Conservation (phyloP, 2,329 filamentous ascomycete species). For the Alternaria ethzedia region DNA sequence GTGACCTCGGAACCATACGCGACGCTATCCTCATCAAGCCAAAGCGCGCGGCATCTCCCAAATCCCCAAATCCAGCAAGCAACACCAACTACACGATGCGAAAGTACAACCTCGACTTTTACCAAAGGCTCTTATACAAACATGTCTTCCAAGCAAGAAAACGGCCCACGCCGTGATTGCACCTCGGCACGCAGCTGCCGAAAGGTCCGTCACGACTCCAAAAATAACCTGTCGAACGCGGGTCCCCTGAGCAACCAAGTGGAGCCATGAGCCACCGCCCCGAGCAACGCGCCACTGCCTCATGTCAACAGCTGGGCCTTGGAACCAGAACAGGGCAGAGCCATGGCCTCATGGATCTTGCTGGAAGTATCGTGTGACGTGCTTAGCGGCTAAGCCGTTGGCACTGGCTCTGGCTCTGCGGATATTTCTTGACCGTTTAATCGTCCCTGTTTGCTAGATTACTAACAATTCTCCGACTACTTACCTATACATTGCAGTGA, state of each 20-base stretch:
- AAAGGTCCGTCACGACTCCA: conserved; percentile 16
- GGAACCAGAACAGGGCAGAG: not conserved
- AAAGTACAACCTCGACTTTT: not conserved
- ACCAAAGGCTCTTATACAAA: not conserved
- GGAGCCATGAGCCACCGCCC: conserved; percentile 16
- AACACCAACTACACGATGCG: not conserved
- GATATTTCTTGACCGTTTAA: conserved; percentile 1
- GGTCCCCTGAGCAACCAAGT: conserved; percentile 25
- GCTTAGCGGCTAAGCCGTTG: not conserved
- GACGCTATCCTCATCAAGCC: not conserved
- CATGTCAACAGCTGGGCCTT: conserved; percentile 4
- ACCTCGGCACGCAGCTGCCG: not conserved
- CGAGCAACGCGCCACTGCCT: conserved; percentile 3
- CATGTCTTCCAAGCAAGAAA: not conserved
- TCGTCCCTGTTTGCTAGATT: not conserved
- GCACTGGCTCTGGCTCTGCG: not conserved
- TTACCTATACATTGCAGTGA: not conserved
- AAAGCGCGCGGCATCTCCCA: not conserved
- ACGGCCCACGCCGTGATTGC: not conserved
- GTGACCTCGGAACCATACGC: not conserved
- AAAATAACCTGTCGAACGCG: conserved; percentile 19
- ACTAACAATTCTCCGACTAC: not conserved
- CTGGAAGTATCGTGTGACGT: conserved; percentile 11
- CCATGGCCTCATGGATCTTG: not conserved
- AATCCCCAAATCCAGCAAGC: not conserved